phyloP scores from a whole-genome alignment of 352 stramenopile genomes.

The Phytophthora macrochlamydospora region DNA sequence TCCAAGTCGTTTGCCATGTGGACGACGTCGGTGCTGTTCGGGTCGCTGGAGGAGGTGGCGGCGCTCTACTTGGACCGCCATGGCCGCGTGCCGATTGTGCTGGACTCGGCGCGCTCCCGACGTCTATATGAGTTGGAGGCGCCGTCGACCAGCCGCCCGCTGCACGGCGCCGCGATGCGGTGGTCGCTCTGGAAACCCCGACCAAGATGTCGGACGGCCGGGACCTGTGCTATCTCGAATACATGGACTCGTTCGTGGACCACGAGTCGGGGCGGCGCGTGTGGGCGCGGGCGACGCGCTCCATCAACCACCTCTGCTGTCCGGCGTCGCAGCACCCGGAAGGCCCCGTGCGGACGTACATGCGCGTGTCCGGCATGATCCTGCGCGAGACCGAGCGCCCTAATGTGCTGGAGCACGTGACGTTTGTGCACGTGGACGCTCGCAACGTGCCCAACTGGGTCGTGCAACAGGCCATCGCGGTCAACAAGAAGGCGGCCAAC shows the following conservation, averaged over 20 bases:
- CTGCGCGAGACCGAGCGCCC: conserved; percentile 60
- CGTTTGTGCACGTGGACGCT: conserved; percentile 60
- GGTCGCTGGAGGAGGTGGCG: conserved; percentile 67
- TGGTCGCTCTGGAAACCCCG: conserved; percentile 68
- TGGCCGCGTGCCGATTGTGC: conserved; percentile 53
- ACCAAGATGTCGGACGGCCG: conserved; percentile 53
- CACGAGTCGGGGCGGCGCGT: conserved; percentile 50
- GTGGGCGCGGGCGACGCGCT: conserved; percentile 75
- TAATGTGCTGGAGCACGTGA: conserved; percentile 62
- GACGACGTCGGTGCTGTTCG: conserved; percentile 54
- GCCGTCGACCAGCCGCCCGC: conserved; percentile 41
- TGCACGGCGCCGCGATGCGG: conserved; percentile 53
- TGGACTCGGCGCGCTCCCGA: conserved; percentile 46
- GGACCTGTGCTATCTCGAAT: conserved; percentile 66
- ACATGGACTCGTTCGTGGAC: conserved; percentile 75
- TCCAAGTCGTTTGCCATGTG: conserved; percentile 65
- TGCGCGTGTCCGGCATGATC: conserved; percentile 64
- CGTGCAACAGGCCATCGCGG: conserved; percentile 47
- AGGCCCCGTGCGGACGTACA: conserved; percentile 53
- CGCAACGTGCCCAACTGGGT: conserved; percentile 52
- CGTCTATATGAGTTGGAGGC: conserved; percentile 60
- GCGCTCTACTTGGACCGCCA: conserved; percentile 56
- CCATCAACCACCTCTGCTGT: conserved; percentile 64
- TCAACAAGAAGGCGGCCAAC: conserved; percentile 51
- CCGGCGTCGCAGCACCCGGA: conserved; percentile 63